Conservation (phyloP, 208 protist genomes). For the Leishmania arabica region DNA sequence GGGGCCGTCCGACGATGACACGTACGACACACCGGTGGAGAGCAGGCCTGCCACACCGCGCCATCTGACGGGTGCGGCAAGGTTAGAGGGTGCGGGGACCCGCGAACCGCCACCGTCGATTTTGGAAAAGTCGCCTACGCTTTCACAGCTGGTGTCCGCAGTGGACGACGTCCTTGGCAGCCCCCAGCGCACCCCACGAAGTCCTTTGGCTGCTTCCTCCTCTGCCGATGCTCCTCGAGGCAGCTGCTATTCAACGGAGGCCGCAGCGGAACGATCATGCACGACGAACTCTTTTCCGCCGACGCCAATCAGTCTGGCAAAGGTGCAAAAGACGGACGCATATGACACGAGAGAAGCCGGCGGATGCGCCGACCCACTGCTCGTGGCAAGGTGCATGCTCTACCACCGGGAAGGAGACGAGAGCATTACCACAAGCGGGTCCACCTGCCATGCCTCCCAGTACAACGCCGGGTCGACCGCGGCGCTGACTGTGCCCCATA, state of each 20-base stretch:
- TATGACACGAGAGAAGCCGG: neutral
- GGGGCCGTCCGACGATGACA: neutral
- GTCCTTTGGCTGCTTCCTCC: neutral
- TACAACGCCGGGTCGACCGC: neutral
- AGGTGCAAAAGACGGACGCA: neutral
- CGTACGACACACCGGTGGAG: neutral
- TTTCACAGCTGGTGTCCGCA: constrained; percentile 19
- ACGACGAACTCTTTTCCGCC: neutral
- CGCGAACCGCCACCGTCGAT: neutral
- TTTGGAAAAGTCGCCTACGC: constrained; percentile 4
- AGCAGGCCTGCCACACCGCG: neutral
- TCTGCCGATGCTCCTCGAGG: no score
- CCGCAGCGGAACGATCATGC: neutral
- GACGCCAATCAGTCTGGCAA: neutral
- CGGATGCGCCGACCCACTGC: neutral
- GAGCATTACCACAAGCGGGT: neutral
- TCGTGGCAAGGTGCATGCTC: neutral
- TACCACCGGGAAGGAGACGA: neutral
- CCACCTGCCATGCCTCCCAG: neutral
- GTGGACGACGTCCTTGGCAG: constrained; percentile 21
- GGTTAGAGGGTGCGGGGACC: neutral
- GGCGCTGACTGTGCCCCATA: neutral
- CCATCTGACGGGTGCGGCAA: neutral
- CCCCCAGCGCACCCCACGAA: neutral
- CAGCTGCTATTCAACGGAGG: neutral